Evolutionary conservation across 225 moss, liverwort and hornwort species (phyloP), one percentile per base, ranked within the genome.

Genomic region (Ulota crispa): DNA sequence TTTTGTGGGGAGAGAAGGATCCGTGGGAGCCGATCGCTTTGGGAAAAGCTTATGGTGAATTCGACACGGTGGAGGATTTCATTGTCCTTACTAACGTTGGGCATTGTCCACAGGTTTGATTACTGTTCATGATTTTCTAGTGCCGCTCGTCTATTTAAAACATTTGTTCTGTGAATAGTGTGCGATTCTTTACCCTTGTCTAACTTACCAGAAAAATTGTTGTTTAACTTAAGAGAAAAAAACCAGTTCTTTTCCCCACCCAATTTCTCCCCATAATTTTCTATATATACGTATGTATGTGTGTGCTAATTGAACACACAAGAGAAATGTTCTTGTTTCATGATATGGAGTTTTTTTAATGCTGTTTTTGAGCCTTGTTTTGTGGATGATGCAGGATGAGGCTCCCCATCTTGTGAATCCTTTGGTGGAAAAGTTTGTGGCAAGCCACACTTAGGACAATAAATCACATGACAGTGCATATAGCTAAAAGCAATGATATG

Each of bases 1-100:
- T 96, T 73, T 90, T 57, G 14, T 96, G 94, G 96, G 96, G 96
- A 69, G 96, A 93, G 21, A 94, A 94, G 80, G 96, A 96, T 83
- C 96, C 96, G 34, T 96, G 96, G 96, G 96, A 96, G 80, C 83
- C 87, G 34, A 68, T 96, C 76, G 89, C 75, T 20, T 75, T 96
- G 21, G 96, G 94, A 34, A 89, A 77, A 70, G 89, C 87, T 6
- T 94, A 80, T 36, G 93, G 87, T 7, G 78, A 84, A 41, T 94
- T 86, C 32, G 88, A 89, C 64, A 89, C 94, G 24, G 94, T 94
- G 12, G 93, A 96, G 70, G 91, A 94, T 53, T 96, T 96, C 45
- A 67, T 96, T 70, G 88, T 90, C 55, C 83, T 96, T 54, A 90
- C 89, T 15, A 88, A 94, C 76, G 93, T 92, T 70, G 96, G 96